Conservation (phyloP, 2,329 filamentous ascomycete genomes). For the Aspergillus fischeri region DNA sequence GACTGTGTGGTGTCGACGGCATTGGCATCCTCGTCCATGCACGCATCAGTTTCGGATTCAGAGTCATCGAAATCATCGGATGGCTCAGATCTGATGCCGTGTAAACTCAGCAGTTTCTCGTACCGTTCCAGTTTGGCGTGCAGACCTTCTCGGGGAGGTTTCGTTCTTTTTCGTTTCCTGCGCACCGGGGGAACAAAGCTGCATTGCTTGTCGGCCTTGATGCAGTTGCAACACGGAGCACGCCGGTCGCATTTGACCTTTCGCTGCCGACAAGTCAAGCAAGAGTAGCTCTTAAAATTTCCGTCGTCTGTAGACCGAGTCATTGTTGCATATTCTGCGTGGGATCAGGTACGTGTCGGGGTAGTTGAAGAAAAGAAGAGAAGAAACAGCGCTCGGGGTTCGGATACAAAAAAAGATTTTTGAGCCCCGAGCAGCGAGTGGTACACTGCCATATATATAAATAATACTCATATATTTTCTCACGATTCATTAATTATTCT, state of each 20-base stretch:
- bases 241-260: neutral
- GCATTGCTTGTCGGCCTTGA: conserved; percentile 59
- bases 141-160: conserved; percentile 64
- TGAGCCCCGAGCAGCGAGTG: neutral
- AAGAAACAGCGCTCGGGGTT: neutral
- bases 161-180: conserved; percentile 53
- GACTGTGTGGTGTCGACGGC: neutral
- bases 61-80: neutral
- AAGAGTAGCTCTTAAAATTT: neutral
- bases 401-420: neutral
- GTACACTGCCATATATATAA: too few species aligned
- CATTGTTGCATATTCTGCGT: neutral
- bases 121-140: conserved; percentile 64
- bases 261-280: neutral
- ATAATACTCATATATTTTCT: too few species aligned
- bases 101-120: conserved; percentile 49
- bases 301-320: neutral
- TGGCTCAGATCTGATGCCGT: neutral
- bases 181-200: conserved; percentile 37
- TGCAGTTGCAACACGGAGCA: conserved; percentile 62
- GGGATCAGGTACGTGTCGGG: neutral
- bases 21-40: neutral
- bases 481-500: too few species aligned
- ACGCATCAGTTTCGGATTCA: neutral
- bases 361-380: neutral